These are phyloP conservation scores for Physcomitrium patens DNA, from an alignment of 225 moss, liverwort and hornwort species.

Conservation along the genomic window DNA sequence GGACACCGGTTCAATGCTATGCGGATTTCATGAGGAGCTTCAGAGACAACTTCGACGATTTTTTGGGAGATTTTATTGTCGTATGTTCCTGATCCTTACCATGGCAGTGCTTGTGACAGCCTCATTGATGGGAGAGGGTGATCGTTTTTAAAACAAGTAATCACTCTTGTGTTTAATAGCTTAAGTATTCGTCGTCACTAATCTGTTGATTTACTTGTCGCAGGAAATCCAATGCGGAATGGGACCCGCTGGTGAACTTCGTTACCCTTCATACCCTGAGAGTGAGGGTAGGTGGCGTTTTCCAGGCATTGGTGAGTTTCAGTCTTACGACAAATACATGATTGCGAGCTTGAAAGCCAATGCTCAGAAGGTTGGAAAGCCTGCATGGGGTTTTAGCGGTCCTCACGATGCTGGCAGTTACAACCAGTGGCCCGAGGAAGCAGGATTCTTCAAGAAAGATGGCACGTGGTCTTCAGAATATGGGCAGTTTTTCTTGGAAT, in stretches of 20 bases:
- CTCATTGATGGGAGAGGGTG: neutral
- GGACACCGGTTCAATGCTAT: slow-evolving; percentile 73
- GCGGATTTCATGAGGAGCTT: slow-evolving; percentile 87
- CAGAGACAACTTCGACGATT: slow-evolving; percentile 60
- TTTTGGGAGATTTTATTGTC: slow-evolving; percentile 66
- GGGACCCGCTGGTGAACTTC: slow-evolving; percentile 86
- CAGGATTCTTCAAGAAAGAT: slow-evolving; percentile 61
- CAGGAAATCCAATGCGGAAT: slow-evolving; percentile 87
- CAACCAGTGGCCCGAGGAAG: slow-evolving; percentile 71
- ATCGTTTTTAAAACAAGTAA: too few relatives aligned
- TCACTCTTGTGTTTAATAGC: too few relatives aligned
- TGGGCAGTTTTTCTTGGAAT: slow-evolving; percentile 75
- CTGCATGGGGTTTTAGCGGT: slow-evolving; percentile 62
- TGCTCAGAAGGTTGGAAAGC: slow-evolving; percentile 47
- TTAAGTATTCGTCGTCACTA: neutral
- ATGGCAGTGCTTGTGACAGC: too few relatives aligned
- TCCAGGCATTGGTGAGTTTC: slow-evolving; percentile 80
- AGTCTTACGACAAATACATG: slow-evolving; percentile 77
- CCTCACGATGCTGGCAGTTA: slow-evolving; percentile 70
- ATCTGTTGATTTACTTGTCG: neutral
- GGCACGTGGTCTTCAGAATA: slow-evolving; percentile 70
- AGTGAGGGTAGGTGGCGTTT: slow-evolving; percentile 71
- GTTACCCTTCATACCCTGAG: slow-evolving; percentile 77
- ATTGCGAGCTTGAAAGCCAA: slow-evolving; percentile 55
- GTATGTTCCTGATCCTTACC: slow-evolving; percentile 36